A percentile compares a stretch with the other conserved stretches of the same genome.
Conservation (phyloP, 2,329 filamentous ascomycete species). For the Fusarium sp. region DNA sequence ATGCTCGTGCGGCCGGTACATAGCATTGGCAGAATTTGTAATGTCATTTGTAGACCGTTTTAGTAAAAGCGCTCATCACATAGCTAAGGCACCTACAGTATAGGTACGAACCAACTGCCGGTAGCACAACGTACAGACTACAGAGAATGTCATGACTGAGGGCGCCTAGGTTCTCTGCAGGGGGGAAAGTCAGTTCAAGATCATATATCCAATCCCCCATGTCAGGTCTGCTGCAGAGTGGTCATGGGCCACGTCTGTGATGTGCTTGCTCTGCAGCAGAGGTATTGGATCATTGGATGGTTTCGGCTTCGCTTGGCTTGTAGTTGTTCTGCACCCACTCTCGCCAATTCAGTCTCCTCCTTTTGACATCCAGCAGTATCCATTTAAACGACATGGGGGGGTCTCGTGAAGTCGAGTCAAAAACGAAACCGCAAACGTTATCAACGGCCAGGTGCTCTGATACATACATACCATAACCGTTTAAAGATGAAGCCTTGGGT, state of each 20-base stretch:
- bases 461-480: constrained; percentile 12
- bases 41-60: constrained; percentile 10
- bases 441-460: constrained; percentile 13
- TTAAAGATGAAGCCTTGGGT: not conserved
- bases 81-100: no score
- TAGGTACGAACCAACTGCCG: not conserved
- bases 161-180: constrained; percentile 22
- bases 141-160: constrained; percentile 17
- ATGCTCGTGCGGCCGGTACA: constrained; percentile 22
- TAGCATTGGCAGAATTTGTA: constrained; percentile 6
- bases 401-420: constrained; percentile 5
- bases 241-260: constrained; percentile 20
- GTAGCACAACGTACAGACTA: constrained; percentile 22
- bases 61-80: constrained; percentile 4
- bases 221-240: constrained; percentile 25
- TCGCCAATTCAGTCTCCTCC: constrained; percentile 1
- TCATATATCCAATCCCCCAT: constrained; percentile 33
- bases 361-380: not conserved
- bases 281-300: constrained; percentile 10
- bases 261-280: constrained; percentile 32
- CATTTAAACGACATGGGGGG: constrained; percentile 14
- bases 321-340: constrained; percentile 38
- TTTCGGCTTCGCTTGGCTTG: constrained; percentile 19
- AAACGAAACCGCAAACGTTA: constrained; percentile 24
- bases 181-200: constrained; percentile 26